Evolutionary conservation across 352 stramenopile species (phyloP).

Genomic region (Phytophthora meadii): DNA sequence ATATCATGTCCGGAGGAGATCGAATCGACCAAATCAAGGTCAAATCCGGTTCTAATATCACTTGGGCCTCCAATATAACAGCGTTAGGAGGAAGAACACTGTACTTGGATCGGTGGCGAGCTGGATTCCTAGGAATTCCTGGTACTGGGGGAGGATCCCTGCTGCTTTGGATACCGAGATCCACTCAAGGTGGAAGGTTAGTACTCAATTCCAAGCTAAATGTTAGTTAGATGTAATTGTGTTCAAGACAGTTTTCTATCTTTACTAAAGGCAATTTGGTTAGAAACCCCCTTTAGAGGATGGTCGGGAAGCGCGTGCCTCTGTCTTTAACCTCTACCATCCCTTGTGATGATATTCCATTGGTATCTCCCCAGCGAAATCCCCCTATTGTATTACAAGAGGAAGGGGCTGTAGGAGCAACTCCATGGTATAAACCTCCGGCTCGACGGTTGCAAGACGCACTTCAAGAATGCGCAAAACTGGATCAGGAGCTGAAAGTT

Average conservation of each 20-base stretch:
- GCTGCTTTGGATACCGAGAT: slow-evolving; percentile 44
- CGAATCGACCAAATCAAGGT: slow-evolving; percentile 41
- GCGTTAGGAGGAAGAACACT: slow-evolving; percentile 45
- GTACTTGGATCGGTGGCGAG: slow-evolving; percentile 60
- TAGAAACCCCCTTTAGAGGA: slow-evolving; percentile 19
- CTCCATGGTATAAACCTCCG: slow-evolving; percentile 29
- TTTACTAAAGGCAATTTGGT: background rate
- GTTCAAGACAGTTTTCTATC: background rate
- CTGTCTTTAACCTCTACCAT: slow-evolving; percentile 24
- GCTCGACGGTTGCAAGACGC: slow-evolving; percentile 28
- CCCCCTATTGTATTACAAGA: slow-evolving; percentile 8
- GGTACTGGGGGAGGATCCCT: slow-evolving; percentile 51
- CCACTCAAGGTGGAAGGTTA: slow-evolving; percentile 32
- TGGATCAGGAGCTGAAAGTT: slow-evolving; percentile 62
- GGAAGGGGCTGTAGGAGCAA: background rate
- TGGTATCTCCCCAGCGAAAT: slow-evolving; percentile 28
- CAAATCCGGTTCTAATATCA: slow-evolving; percentile 29
- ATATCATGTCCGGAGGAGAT: slow-evolving; percentile 28
- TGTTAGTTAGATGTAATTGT: slow-evolving; percentile 35
- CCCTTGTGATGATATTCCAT: slow-evolving; percentile 17
- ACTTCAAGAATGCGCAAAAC: slow-evolving; percentile 30
- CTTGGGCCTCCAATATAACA: slow-evolving; percentile 39
- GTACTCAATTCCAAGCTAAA: slow-evolving; percentile 48
- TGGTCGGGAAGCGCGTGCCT: slow-evolving; percentile 26
- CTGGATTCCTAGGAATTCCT: slow-evolving; percentile 44